Evolutionary conservation across 1,139 yeast genomes (phyloP).

Genomic region (Taiozyma sp.): DNA sequence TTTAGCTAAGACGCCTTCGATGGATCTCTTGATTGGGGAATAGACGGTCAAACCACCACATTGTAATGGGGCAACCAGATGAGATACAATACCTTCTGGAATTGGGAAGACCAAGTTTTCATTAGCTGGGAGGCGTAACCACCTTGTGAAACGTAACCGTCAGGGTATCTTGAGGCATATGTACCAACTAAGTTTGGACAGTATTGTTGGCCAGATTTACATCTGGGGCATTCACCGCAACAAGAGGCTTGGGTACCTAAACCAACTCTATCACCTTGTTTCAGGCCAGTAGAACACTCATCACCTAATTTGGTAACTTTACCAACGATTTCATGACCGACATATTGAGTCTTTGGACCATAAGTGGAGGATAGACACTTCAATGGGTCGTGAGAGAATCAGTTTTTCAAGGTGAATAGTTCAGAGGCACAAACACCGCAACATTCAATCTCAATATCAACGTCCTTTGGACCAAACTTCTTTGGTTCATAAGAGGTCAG

Average conservation of each 20-base stretch:
- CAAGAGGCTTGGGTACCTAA: slow-evolving; percentile 45
- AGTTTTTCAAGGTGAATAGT: slow-evolving; percentile 36
- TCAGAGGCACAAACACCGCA: slow-evolving; percentile 60
- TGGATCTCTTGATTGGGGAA: slow-evolving; percentile 43
- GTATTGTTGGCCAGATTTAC: slow-evolving; percentile 39
- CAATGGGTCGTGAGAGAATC: slow-evolving; percentile 32
- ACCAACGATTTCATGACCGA: slow-evolving; percentile 48
- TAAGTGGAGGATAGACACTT: slow-evolving; percentile 20
- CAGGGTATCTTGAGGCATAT: slow-evolving; percentile 36
- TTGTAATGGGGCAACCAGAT: slow-evolving; percentile 43
- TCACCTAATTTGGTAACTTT: slow-evolving; percentile 38
- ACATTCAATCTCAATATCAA: slow-evolving; percentile 34
- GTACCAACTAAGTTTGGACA: slow-evolving; percentile 39
- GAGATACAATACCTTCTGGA: slow-evolving; percentile 38
- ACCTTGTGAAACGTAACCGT: slow-evolving; percentile 44
- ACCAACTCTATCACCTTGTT: slow-evolving; percentile 44
- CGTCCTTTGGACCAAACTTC: slow-evolving; percentile 27
- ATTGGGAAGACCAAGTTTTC: slow-evolving; percentile 43
- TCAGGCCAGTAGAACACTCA: slow-evolving; percentile 28
- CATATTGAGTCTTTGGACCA: slow-evolving; percentile 32
- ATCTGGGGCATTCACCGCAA: slow-evolving; percentile 42
- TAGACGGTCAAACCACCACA: slow-evolving; percentile 51
- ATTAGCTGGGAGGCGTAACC: slow-evolving; percentile 48
- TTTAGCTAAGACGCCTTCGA: slow-evolving; percentile 27
- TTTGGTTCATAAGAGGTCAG: slow-evolving; percentile 30